Evolutionary conservation across 2,329 filamentous ascomycete genomes (phyloP).

Genomic region (Penicillium rolfsii): DNA sequence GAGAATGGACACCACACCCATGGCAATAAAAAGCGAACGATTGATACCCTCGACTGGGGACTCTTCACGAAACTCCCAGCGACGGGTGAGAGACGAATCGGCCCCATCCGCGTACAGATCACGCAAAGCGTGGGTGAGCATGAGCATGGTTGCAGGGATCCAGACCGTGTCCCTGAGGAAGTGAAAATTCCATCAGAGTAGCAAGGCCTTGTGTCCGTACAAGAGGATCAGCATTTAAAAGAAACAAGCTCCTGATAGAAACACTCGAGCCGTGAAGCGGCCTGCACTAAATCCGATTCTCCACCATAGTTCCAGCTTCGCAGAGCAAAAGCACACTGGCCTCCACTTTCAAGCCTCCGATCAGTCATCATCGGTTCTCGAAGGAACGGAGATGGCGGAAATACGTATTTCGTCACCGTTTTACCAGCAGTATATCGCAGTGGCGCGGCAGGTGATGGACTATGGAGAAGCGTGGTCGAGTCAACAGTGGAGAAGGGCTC

Average conservation of each 20-base stretch:
- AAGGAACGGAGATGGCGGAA: slow-evolving; percentile 5
- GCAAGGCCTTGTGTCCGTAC: slow-evolving; percentile 6
- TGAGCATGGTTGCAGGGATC: slow-evolving; percentile 11
- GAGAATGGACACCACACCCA: slow-evolving; percentile 50
- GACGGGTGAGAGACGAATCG: slow-evolving; percentile 19
- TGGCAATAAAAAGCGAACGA: slow-evolving; percentile 51
- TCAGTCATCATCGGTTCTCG: background rate
- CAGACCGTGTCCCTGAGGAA: background rate
- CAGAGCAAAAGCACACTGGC: background rate
- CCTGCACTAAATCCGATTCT: slow-evolving; percentile 11
- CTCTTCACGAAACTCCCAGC: slow-evolving; percentile 26
- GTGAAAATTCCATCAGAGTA: slow-evolving; percentile 4
- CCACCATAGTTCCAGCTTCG: slow-evolving; percentile 6
- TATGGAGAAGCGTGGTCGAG: background rate
- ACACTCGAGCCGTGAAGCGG: slow-evolving; percentile 4
- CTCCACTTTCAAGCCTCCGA: background rate
- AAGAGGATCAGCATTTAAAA: background rate
- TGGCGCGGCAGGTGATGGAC: slow-evolving; percentile 3
- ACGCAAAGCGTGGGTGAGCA: slow-evolving; percentile 22
- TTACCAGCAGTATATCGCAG: slow-evolving; percentile 6
- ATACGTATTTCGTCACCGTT: background rate
- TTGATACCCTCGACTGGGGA: slow-evolving; percentile 26
- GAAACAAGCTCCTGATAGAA: background rate
- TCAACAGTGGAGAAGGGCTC: slow-evolving; percentile 6
- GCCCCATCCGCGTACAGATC: slow-evolving; percentile 15